These are phyloP conservation scores for Coemansia sp. DNA, from an alignment of 192 early-diverging fungal species.

Conservation along the genomic window DNA sequence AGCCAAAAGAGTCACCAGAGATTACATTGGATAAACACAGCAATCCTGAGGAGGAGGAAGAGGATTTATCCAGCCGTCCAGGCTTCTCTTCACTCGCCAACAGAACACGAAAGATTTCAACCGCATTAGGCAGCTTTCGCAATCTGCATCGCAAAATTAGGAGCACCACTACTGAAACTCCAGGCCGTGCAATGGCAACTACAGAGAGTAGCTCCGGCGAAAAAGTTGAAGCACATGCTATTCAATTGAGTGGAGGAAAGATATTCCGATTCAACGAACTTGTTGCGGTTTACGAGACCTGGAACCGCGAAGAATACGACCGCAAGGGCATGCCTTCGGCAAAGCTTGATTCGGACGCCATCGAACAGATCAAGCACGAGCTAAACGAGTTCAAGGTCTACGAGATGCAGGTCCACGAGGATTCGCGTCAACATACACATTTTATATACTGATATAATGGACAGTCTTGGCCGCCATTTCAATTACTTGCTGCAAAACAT, in stretches of 20 bases:
- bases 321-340: conserved; percentile 77
- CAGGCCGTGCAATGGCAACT: not conserved
- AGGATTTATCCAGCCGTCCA: not conserved
- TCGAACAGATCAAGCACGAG: conserved; percentile 87
- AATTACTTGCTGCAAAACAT: too few relatives aligned
- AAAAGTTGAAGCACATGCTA: too few relatives aligned
- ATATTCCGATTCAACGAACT: conserved; percentile 50
- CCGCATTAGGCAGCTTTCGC: conserved; percentile 29
- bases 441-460: conserved; percentile 62
- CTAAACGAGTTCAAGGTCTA: conserved; percentile 90
- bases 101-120: conserved; percentile 28
- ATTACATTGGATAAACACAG: not conserved
- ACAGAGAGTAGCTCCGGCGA: not conserved
- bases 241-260: conserved; percentile 1
- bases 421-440: conserved; percentile 69
- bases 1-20: too few relatives aligned
- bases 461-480: not conserved
- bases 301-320: conserved; percentile 78
- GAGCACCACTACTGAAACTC: not conserved
- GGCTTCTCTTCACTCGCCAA: conserved; percentile 2
- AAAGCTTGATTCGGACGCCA: conserved; percentile 79
- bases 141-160: conserved; percentile 30
- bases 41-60: not conserved
- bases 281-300: conserved; percentile 65
- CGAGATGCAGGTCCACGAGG: conserved; percentile 88